These are phyloP conservation scores for Trametes gibbosa DNA, from an alignment of 768 basidiomycete genomes.

Conservation along the genomic window DNA sequence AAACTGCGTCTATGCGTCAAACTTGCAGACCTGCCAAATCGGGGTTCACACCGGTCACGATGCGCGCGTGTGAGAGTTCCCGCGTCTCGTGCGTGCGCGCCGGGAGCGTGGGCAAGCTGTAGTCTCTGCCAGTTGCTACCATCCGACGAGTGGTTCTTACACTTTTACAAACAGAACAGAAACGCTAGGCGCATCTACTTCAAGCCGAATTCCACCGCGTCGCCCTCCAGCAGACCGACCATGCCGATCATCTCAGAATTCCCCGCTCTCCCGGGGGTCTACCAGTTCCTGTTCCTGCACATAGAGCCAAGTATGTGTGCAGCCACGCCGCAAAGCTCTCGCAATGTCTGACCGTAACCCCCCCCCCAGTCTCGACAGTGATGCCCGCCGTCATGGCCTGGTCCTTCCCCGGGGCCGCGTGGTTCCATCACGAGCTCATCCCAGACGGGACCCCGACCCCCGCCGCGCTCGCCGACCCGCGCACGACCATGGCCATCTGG, in stretches of 20 bases:
- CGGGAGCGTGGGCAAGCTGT: too few relatives aligned
- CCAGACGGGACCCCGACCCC: conserved; percentile 40
- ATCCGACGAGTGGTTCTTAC: too few relatives aligned
- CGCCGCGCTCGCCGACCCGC: conserved; percentile 38
- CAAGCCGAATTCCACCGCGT: too few relatives aligned
- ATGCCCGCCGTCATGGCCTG: conserved; percentile 50
- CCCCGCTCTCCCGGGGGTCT: conserved; percentile 60
- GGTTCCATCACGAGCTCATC: conserved; percentile 68
- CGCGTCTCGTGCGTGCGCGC: not conserved
- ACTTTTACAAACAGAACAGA: too few relatives aligned
- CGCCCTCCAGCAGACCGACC: not conserved
- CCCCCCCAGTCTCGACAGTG: conserved; percentile 46
- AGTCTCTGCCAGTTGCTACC: too few relatives aligned
- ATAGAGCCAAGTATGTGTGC: conserved; percentile 54
- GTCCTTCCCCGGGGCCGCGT: conserved; percentile 56
- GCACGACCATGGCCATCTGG: conserved; percentile 60
- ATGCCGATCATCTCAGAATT: conserved; percentile 37
- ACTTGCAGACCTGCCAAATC: not conserved
- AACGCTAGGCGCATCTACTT: too few relatives aligned
- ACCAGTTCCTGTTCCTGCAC: conserved; percentile 60
- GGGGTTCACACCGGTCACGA: not conserved
- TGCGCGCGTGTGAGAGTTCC: not conserved
- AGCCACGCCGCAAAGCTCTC: too few relatives aligned
- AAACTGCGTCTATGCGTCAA: not conserved
- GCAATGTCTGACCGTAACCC: too few relatives aligned